These are phyloP conservation scores for Pinus tabuliformis DNA, from an alignment of 75 land plant species.

Conservation along the genomic window DNA sequence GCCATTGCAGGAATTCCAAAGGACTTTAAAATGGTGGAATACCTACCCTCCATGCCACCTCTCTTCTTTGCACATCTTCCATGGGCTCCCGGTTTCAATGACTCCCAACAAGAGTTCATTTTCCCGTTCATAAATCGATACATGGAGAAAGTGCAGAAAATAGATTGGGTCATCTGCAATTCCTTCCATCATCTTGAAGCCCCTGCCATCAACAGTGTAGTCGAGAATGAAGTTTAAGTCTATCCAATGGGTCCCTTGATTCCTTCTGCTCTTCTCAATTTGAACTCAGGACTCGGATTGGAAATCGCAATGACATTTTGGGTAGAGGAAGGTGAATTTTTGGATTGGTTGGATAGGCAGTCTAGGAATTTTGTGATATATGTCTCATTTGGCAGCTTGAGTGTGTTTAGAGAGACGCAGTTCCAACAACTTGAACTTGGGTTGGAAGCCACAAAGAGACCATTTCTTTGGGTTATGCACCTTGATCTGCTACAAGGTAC, in stretches of 20 bases:
- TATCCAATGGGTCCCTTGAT: slow-evolving; percentile 1
- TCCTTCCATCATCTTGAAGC: background rate
- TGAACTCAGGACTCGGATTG: too few species aligned
- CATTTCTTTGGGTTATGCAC: slow-evolving; percentile 54
- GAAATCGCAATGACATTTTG: background rate
- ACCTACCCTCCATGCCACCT: background rate
- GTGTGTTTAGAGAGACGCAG: slow-evolving; percentile 16
- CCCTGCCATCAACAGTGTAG: background rate
- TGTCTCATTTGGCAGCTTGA: slow-evolving; percentile 63
- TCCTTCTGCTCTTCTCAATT: background rate
- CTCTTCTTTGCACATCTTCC: background rate
- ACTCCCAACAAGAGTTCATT: background rate
- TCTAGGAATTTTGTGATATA: slow-evolving; percentile 36
- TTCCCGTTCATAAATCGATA: background rate
- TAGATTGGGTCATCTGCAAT: background rate
- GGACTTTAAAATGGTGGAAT: background rate
- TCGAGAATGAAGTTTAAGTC: background rate
- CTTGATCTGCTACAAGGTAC: slow-evolving; percentile 6
- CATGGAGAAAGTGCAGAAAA: too few species aligned
- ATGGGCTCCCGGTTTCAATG: background rate
- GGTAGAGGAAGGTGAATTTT: slow-evolving; percentile 7
- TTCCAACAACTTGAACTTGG: slow-evolving; percentile 45
- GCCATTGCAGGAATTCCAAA: background rate
- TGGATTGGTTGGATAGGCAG: slow-evolving; percentile 44
- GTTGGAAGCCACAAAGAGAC: slow-evolving; percentile 13